Evolutionary conservation across 371 early-diverging fungal genomes (phyloP), one percentile per base, ranked within the genome.

Genomic region (Mucor lusitanicus): DNA sequence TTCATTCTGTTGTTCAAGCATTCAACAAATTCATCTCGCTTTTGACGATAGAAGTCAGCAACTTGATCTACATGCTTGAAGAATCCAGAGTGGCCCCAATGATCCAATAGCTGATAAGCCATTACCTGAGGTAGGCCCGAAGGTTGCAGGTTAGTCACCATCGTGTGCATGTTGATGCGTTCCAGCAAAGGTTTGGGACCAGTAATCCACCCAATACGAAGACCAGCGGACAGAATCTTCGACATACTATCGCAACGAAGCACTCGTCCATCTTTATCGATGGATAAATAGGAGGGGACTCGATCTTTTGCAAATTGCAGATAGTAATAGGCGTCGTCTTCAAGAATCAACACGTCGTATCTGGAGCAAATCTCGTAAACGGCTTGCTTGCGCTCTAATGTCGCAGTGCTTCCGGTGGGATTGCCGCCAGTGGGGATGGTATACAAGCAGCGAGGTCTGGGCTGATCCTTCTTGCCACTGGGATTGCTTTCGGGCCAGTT

Each of bases 271-370:
- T 94, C 92, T 0, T 70, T 76, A 80, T 94, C 94, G 75, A 95
- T 74, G 2, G 92, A 91, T 15, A 93, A 80, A 74, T 92, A 95
- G 6, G 88, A 88, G 0, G 90, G 87, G 0, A 80, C 69, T 11
- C 84, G 80, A 12, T 68, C 48, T 25, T 27, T 23, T 13, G 32
- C 35, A 39, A 68, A 72, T 70, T 91, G 91, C 21, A 94, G 73
- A 62, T 87, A 92, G 60, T 90, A 92, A 60, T 92, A 94, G 11
- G 94, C 92, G 66, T 94, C 94, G 64, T 94, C 94, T 75, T 92
- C 92, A 13, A 92, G 65, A 33, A 92, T 88, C 23, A 92, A 40
- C 1, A 94, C 50, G 65, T 91, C 80, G 60, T 88, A 84, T 65
- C 84, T 72, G 44, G 70, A 70, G 8, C 85, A 84, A 53, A 93